Percentiles rank a stretch among this genome's conserved stretches.
These are phyloP conservation scores for Aspergillus spinulosporus DNA, from an alignment of 2,329 filamentous ascomycete species.

Conservation along the genomic window DNA sequence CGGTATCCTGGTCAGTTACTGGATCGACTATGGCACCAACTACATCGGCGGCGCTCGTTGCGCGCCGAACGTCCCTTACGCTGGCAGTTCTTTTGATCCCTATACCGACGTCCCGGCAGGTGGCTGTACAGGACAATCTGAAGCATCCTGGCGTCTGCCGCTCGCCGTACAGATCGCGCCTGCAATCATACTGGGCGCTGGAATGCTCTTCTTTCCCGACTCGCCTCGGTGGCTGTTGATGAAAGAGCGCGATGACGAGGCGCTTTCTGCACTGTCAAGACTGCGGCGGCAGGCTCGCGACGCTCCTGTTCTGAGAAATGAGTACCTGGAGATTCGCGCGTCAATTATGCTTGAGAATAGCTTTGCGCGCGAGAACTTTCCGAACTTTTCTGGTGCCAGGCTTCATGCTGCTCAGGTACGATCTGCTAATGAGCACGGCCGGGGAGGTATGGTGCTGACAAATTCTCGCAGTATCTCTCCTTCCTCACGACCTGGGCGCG, in stretches of 20 bases:
- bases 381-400: slow-evolving; percentile 29
- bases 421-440: background rate
- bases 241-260: slow-evolving; percentile 52
- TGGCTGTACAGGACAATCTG: slow-evolving; percentile 51
- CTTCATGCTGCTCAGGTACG: slow-evolving; percentile 37
- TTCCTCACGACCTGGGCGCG: slow-evolving; percentile 37
- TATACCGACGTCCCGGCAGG: slow-evolving; percentile 47
- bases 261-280: slow-evolving; percentile 48
- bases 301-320: slow-evolving; percentile 51
- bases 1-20: slow-evolving; percentile 41
- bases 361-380: slow-evolving; percentile 34
- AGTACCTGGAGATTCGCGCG: slow-evolving; percentile 54
- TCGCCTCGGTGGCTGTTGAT: slow-evolving; percentile 53
- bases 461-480: slow-evolving; percentile 30
- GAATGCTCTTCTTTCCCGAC: slow-evolving; percentile 54
- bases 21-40: slow-evolving; percentile 48
- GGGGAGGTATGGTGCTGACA: no score
- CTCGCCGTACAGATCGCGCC: slow-evolving; percentile 50
- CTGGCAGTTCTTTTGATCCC: slow-evolving; percentile 47
- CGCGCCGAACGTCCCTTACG: slow-evolving; percentile 50
- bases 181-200: slow-evolving; percentile 39
- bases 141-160: slow-evolving; percentile 51
- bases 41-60: slow-evolving; percentile 50
- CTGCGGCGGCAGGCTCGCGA: slow-evolving; percentile 39
- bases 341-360: slow-evolving; percentile 40